These are phyloP conservation scores for Inga laurina DNA, from an alignment of 306 rosid species.

Conservation along the genomic window DNA sequence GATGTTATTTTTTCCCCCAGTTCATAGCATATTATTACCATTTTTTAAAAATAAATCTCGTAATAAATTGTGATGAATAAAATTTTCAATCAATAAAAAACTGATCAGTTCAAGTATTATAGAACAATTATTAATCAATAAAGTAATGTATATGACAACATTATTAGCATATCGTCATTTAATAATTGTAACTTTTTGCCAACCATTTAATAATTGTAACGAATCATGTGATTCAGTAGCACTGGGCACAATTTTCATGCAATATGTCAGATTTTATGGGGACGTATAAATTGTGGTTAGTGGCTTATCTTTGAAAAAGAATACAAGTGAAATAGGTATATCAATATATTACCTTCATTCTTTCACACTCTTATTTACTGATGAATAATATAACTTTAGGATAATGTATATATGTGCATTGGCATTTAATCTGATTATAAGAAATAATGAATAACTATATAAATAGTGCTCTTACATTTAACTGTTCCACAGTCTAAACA, in stretches of 20 bases:
- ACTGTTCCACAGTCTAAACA: not conserved
- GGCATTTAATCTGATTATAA: not conserved
- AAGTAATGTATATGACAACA: not conserved
- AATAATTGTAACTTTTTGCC: too few relatives aligned
- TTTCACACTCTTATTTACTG: too few relatives aligned
- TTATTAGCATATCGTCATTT: not conserved
- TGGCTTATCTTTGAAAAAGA: too few relatives aligned
- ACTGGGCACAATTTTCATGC: not conserved
- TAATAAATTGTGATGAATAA: not conserved
- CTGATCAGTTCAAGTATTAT: not conserved
- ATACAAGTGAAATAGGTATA: too few relatives aligned
- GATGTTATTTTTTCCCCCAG: not conserved
- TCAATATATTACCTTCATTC: too few relatives aligned
- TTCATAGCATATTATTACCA: not conserved
- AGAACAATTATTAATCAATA: not conserved
- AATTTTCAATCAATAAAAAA: not conserved
- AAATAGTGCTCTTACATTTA: not conserved
- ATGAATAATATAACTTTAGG: too few relatives aligned
- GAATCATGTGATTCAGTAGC: not conserved
- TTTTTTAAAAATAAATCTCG: not conserved
- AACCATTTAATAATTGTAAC: too few relatives aligned
- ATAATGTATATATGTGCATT: not conserved
- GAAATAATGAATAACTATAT: not conserved
- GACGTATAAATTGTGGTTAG: too few relatives aligned
- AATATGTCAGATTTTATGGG: not conserved